phyloP scores from a whole-genome alignment of 1,284 basidiomycete species.

The Trichosporon ovoides region DNA sequence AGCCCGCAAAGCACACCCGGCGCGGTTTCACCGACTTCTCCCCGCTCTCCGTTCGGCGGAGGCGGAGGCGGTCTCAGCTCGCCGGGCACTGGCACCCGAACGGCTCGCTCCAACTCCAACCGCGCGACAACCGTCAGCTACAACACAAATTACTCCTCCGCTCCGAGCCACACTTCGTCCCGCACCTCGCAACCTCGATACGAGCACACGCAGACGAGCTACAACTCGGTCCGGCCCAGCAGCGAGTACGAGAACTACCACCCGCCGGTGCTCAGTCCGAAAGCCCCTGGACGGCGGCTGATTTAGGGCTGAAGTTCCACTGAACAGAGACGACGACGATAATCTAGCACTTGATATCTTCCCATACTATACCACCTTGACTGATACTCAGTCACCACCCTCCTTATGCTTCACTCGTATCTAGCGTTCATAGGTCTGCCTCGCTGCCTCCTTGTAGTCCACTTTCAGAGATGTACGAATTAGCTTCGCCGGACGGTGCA shows the following conservation, averaged over 20 bases:
- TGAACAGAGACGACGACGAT: too few relatives aligned
- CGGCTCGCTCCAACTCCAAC: too few relatives aligned
- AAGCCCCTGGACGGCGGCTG: background rate
- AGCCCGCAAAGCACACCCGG: background rate
- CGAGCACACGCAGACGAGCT: background rate
- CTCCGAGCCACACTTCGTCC: background rate
- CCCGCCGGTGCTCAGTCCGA: background rate
- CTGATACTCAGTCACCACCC: too few relatives aligned
- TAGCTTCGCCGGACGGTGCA: too few relatives aligned
- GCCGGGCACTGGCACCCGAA: too few relatives aligned
- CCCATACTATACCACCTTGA: too few relatives aligned
- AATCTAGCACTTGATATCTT: too few relatives aligned
- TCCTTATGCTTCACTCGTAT: too few relatives aligned
- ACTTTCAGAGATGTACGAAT: background rate
- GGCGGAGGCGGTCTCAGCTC: background rate
- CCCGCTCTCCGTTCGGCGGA: background rate
- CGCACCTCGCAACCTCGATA: background rate
- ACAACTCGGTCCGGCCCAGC: background rate
- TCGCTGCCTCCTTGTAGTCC: background rate
- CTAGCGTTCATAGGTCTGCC: too few relatives aligned
- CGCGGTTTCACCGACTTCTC: background rate
- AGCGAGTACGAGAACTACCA: constrained; percentile 1
- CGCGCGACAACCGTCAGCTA: background rate
- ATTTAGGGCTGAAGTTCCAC: too few relatives aligned
- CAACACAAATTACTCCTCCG: background rate